Evolutionary conservation across 2,329 filamentous ascomycete genomes (phyloP).

Genomic region (Trichoderma sp.): DNA sequence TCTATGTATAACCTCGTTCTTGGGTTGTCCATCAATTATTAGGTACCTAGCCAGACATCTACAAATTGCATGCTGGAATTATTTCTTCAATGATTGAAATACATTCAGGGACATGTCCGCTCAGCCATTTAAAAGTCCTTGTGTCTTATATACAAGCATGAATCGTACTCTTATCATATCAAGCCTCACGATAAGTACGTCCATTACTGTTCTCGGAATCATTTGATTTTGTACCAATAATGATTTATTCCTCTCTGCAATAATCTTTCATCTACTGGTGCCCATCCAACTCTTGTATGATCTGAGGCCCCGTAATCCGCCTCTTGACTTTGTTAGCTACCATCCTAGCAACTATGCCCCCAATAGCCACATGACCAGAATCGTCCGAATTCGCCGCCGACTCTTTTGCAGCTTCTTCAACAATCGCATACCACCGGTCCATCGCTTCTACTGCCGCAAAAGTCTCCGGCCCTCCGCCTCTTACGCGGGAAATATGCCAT

Average conservation of each 20-base stretch:
- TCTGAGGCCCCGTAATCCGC: not conserved
- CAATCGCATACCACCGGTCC: not conserved
- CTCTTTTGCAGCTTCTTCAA: not conserved
- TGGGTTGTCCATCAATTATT: not conserved
- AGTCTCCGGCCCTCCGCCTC: not conserved
- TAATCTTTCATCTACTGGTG: not conserved
- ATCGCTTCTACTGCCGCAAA: not conserved
- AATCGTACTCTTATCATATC: no score
- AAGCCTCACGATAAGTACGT: no score
- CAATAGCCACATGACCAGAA: not conserved
- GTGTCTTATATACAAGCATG: no score
- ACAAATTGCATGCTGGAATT: not conserved
- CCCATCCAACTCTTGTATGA: not conserved
- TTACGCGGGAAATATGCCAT: not conserved
- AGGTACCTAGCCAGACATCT: not conserved
- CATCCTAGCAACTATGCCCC: not conserved
- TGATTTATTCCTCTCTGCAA: not conserved
- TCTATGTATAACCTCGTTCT: not conserved
- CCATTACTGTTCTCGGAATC: not conserved
- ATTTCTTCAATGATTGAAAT: not conserved
- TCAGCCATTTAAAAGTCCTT: no score
- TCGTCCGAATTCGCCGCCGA: not conserved
- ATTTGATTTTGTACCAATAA: not conserved
- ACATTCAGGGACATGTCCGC: not conserved
- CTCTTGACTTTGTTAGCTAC: not conserved